phyloP scores from a whole-genome alignment of 2,329 filamentous ascomycete genomes.

The Diaporthe batatas region DNA sequence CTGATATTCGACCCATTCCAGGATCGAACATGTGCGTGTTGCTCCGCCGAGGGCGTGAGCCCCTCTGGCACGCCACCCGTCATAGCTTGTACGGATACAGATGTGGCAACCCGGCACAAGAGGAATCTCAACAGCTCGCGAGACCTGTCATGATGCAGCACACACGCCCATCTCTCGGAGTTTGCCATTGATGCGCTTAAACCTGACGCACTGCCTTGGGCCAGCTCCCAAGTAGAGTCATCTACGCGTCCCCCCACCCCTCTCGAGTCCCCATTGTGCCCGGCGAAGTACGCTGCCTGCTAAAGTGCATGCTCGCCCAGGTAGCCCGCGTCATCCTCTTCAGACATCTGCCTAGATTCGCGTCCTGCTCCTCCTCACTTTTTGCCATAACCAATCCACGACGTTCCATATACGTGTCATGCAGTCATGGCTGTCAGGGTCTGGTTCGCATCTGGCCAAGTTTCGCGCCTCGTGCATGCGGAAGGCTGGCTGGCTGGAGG shows the following conservation, averaged over 20 bases:
- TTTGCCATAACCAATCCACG: not conserved
- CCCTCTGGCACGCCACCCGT: not conserved
- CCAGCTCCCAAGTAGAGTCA: conserved; percentile 15
- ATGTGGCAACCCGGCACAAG: not conserved
- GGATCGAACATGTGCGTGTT: not conserved
- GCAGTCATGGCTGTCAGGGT: not conserved
- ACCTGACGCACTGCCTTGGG: not conserved
- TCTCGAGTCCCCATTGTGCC: conserved; percentile 10
- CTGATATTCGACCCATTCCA: conserved; percentile 21
- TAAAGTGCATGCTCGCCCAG: not conserved
- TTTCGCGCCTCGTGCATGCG: conserved; percentile 2
- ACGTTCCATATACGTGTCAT: not conserved
- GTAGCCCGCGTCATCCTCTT: conserved; percentile 21
- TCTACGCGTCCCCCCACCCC: not conserved
- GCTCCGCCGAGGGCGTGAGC: not conserved
- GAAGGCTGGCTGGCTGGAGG: not conserved
- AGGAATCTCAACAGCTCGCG: not conserved
- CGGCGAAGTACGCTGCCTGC: conserved; percentile 20
- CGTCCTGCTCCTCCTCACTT: not conserved
- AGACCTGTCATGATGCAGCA: not conserved
- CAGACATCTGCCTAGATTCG: conserved; percentile 24
- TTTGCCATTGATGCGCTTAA: conserved; percentile 7
- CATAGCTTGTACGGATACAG: not conserved
- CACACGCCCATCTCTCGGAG: not conserved
- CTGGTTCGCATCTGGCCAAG: not conserved